Conservation (phyloP, 306 rosid species). For the Castanopsis chinensis region DNA sequence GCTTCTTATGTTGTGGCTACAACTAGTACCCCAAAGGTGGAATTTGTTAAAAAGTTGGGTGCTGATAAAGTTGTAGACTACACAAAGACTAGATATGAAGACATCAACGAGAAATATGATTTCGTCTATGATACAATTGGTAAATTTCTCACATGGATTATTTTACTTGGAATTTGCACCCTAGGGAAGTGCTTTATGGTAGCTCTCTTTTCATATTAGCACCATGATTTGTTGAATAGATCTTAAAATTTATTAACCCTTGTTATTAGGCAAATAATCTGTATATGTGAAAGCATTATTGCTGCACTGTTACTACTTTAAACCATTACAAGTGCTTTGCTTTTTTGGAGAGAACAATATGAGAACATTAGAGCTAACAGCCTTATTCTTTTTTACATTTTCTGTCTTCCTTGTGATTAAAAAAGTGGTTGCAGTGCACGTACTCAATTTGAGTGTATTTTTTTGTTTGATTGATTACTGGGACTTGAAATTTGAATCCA, state of each 20-base stretch:
- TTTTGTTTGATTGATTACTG: too few species aligned
- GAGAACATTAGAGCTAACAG: too few species aligned
- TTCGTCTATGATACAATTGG: constrained; percentile 42
- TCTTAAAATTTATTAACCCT: neutral
- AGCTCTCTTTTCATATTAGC: neutral
- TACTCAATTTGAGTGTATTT: too few species aligned
- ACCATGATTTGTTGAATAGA: neutral
- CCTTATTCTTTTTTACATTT: too few species aligned
- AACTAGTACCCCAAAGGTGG: constrained; percentile 36
- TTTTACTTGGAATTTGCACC: neutral
- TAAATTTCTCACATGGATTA: constrained; percentile 4
- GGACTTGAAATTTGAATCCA: too few species aligned
- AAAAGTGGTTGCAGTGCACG: too few species aligned
- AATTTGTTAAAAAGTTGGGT: constrained; percentile 38
- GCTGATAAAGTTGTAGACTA: constrained; percentile 44
- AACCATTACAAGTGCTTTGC: too few species aligned
- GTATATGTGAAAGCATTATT: too few species aligned
- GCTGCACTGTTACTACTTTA: too few species aligned
- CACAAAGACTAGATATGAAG: constrained; percentile 27
- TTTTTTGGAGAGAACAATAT: too few species aligned
- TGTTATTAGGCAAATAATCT: neutral
- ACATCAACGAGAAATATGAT: constrained; percentile 34
- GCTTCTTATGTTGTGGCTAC: constrained; percentile 44
- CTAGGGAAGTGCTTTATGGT: neutral
- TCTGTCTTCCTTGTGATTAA: too few species aligned